Conservation (phyloP, 2,329 filamentous ascomycete genomes). For the Talaromyces sp. region DNA sequence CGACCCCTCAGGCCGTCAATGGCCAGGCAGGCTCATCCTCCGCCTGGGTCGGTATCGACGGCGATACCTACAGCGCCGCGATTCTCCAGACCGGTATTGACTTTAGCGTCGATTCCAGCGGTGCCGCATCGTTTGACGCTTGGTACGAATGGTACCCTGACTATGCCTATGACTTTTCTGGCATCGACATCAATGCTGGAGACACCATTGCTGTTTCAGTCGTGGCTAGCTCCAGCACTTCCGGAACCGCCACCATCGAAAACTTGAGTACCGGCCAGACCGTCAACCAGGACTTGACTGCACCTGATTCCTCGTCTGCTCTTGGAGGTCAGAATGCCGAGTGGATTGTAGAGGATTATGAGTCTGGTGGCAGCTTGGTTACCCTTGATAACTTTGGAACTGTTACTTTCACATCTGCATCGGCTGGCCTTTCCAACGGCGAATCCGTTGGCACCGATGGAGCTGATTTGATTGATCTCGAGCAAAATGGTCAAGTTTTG, state of each 20-base stretch:
- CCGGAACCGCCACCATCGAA: conserved; percentile 48
- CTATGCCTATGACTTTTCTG: conserved; percentile 51
- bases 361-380: conserved; percentile 38
- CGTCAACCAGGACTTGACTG: conserved; percentile 52
- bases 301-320: conserved; percentile 29
- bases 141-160: conserved; percentile 63
- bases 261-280: conserved; percentile 52
- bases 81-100: conserved; percentile 59
- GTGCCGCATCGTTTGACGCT: conserved; percentile 47
- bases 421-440: conserved; percentile 25
- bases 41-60: conserved; percentile 61
- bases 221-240: conserved; percentile 40
- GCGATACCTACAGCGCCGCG: conserved; percentile 54
- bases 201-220: conserved; percentile 44
- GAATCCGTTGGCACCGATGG: conserved; percentile 32
- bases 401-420: conserved; percentile 38
- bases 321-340: conserved; percentile 58
- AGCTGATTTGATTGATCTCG: conserved; percentile 46
- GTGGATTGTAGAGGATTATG: conserved; percentile 61
- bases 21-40: conserved; percentile 43
- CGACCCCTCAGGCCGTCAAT: conserved; percentile 44
- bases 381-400: conserved; percentile 48
- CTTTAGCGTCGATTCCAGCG: conserved; percentile 45
- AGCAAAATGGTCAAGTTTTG: conserved; percentile 40
- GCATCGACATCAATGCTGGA: conserved; percentile 45